These are phyloP conservation scores for Nyctanthes arbortristis DNA, from an alignment of 257 asterid genomes.

Conservation along the genomic window DNA sequence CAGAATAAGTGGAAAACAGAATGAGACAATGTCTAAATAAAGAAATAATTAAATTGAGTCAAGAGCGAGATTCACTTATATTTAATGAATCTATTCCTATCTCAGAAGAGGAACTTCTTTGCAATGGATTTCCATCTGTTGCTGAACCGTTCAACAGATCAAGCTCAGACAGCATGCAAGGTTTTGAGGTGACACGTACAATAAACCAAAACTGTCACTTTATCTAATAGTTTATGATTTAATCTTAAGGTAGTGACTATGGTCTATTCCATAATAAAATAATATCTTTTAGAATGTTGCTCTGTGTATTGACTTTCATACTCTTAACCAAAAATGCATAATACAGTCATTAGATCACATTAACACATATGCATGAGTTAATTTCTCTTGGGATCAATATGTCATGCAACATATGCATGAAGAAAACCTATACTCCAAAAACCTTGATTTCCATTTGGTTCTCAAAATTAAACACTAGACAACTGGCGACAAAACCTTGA, in stretches of 20 bases:
- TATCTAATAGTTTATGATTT: background rate
- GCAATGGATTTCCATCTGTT: background rate
- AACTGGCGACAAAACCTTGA: background rate
- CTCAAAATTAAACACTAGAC: background rate
- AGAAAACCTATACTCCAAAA: too few relatives aligned
- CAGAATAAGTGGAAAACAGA: conserved; percentile 16
- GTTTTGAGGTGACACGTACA: background rate
- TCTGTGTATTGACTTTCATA: conserved; percentile 1
- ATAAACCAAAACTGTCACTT: background rate
- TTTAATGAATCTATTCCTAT: conserved; percentile 2
- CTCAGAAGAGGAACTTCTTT: background rate
- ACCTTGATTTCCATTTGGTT: background rate
- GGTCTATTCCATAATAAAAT: background rate
- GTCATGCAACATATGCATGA: background rate
- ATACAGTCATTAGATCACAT: background rate
- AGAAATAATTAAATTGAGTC: conserved; percentile 11
- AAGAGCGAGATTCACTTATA: conserved; percentile 12
- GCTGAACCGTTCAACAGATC: background rate
- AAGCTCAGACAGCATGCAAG: background rate
- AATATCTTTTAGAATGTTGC: conserved; percentile 4
- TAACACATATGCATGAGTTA: too few relatives aligned
- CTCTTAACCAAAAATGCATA: too few relatives aligned
- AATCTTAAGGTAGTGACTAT: background rate
- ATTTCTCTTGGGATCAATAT: background rate
- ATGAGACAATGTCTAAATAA: conserved; percentile 11